A percentile compares a stretch with the other conserved stretches of the same genome.
phyloP scores from a whole-genome alignment of 176 grass and related monocot species.

The Oryza meyeriana region DNA sequence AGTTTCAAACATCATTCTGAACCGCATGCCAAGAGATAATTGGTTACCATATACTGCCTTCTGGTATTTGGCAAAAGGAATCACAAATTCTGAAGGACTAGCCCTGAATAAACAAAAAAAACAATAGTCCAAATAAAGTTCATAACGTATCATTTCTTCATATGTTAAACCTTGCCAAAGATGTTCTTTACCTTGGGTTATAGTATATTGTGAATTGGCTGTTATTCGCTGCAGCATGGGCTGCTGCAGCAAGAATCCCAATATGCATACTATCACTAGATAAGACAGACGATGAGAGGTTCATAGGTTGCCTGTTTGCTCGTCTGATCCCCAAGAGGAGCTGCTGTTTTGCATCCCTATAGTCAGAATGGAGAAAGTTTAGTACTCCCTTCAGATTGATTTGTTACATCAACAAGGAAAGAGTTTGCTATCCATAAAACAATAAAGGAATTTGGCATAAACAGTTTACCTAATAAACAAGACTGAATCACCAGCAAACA shows the following conservation, averaged over 20 bases:
- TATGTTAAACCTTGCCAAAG: slow-evolving; percentile 2
- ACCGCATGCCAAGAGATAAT: slow-evolving; percentile 82
- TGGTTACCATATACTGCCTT: slow-evolving; percentile 67
- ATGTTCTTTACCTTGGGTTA: slow-evolving; percentile 66
- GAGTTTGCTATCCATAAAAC: neutral
- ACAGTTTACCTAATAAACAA: slow-evolving; percentile 71
- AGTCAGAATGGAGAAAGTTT: slow-evolving; percentile 22
- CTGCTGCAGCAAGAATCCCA: slow-evolving; percentile 77
- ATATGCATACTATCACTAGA: slow-evolving; percentile 92
- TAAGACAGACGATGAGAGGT: slow-evolving; percentile 74
- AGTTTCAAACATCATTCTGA: slow-evolving; percentile 90
- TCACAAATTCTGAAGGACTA: slow-evolving; percentile 80
- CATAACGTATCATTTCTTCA: slow-evolving; percentile 9
- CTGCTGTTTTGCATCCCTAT: slow-evolving; percentile 66
- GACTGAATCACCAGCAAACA: slow-evolving; percentile 79
- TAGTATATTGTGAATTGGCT: slow-evolving; percentile 80
- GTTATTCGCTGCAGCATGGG: slow-evolving; percentile 72
- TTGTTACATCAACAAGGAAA: slow-evolving; percentile 22
- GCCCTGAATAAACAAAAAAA: slow-evolving; percentile 42
- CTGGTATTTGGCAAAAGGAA: slow-evolving; percentile 84
- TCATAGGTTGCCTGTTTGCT: slow-evolving; percentile 65
- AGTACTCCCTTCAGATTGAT: slow-evolving; percentile 2
- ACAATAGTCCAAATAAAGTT: slow-evolving; percentile 3
- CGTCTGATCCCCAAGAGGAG: slow-evolving; percentile 70
- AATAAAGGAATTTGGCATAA: slow-evolving; percentile 3